phyloP scores from a whole-genome alignment of 1,139 yeast species.

The Blastobotrys malaysiensis region DNA sequence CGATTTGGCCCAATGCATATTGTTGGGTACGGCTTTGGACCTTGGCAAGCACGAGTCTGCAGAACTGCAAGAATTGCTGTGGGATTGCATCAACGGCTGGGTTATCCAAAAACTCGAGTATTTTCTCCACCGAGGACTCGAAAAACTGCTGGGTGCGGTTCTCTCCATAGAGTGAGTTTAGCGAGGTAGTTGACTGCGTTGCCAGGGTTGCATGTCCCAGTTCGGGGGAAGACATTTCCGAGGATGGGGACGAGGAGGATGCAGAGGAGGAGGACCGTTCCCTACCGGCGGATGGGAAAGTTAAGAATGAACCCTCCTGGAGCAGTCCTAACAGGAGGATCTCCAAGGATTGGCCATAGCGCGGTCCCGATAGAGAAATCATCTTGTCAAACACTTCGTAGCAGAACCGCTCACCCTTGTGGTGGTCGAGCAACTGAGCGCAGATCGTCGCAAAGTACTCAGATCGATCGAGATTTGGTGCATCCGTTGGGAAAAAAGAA shows the following conservation, averaged over 20 bases:
- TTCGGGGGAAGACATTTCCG: conserved; percentile 25
- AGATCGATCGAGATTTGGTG: conserved; percentile 24
- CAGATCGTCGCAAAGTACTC: conserved; percentile 30
- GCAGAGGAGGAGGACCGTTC: conserved; percentile 5
- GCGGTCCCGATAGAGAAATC: conserved; percentile 19
- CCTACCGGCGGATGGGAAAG: conserved; percentile 6
- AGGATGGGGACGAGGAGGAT: conserved; percentile 19
- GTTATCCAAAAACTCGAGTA: conserved; percentile 22
- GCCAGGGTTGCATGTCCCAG: conserved; percentile 20
- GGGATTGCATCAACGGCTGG: conserved; percentile 24
- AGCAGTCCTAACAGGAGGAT: conserved; percentile 20
- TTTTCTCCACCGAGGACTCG: conserved; percentile 13
- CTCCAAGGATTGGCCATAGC: conserved; percentile 24
- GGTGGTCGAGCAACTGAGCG: conserved; percentile 21
- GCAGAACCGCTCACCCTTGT: conserved; percentile 22
- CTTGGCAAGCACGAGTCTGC: conserved; percentile 20
- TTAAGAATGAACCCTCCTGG: conserved; percentile 27
- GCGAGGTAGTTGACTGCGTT: conserved; percentile 3
- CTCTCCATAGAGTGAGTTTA: conserved; percentile 6
- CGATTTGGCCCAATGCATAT: conserved; percentile 19
- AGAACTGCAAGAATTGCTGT: conserved; percentile 20
- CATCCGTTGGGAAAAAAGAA: conserved; percentile 28
- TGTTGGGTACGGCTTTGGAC: conserved; percentile 15
- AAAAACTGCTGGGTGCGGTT: conserved; percentile 17
- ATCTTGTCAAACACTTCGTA: conserved; percentile 22